Evolutionary conservation across 352 stramenopile genomes (phyloP).

Genomic region (Globisporangium emineosum): DNA sequence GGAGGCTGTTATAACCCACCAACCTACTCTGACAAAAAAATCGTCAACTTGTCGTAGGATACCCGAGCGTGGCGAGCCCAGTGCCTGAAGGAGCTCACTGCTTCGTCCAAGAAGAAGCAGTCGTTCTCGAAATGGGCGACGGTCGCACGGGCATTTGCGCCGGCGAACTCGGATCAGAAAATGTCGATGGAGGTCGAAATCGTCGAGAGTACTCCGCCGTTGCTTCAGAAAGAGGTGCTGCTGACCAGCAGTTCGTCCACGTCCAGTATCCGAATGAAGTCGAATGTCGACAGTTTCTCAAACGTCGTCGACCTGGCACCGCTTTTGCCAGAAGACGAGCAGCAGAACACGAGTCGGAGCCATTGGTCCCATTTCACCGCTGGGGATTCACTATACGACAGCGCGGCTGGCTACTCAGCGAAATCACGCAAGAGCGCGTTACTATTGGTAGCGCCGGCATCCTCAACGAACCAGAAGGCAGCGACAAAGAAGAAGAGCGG

Average conservation of each 20-base stretch:
- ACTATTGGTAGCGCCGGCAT: not conserved
- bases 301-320: slow-evolving; percentile 23
- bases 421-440: not conserved
- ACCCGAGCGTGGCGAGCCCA: slow-evolving; percentile 33
- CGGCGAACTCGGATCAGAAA: slow-evolving; percentile 15
- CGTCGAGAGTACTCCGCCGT: slow-evolving; percentile 17
- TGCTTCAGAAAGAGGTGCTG: slow-evolving; percentile 15
- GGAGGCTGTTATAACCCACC: not conserved
- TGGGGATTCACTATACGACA: not conserved
- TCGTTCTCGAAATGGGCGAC: slow-evolving; percentile 38
- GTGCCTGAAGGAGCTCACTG: slow-evolving; percentile 35
- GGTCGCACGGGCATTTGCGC: slow-evolving; percentile 34
- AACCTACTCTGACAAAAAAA: not conserved
- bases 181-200: slow-evolving; percentile 23
- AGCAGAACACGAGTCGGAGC: slow-evolving; percentile 5
- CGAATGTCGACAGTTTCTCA: slow-evolving; percentile 48
- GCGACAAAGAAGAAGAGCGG: slow-evolving; percentile 8
- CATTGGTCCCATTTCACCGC: slow-evolving; percentile 4
- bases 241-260: not conserved
- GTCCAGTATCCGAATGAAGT: slow-evolving; percentile 27
- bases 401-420: not conserved
- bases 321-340: not conserved
- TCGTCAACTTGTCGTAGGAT: slow-evolving; percentile 23
- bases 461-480: not conserved
- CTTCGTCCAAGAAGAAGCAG: slow-evolving; percentile 22